Base-by-base conservation (phyloP, 257 asterid species). In the Solanum pinnatisectum region DNA sequence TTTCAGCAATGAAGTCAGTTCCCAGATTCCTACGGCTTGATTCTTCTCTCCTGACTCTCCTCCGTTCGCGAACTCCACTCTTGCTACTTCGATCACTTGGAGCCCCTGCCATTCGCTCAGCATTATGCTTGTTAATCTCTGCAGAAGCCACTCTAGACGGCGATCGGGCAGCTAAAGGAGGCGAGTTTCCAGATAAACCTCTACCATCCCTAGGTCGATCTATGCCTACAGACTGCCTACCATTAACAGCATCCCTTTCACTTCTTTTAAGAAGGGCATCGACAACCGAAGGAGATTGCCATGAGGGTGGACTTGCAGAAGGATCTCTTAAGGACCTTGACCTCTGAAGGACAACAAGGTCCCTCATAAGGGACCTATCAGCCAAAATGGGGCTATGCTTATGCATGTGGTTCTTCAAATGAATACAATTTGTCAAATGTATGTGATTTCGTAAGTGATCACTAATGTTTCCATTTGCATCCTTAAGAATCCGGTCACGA, bases 341-440 rank as follows among this genome's bases (percentile, higher is more conserved):
- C 83, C 94, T 93, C 90, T 94, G 98, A 87, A 97, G 98, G 88
- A 89, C 93, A 11, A 91, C 96, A 44, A 96, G 98, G 83, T 95
- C 98, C 94, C 98, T 94, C 95, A 93, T 94, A 56, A 97, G 95
- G 35, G 95, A 93, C 91, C 95, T 91, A 87, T 97, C 98, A 46
- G 92, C 90, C 90, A 95, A 84, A 20, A 95, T 94, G 11, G 99
- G 99, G 90, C 99, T 96, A 60, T 96, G 98, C 93, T 96, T 97
- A 88, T 95, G 98, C 95, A 96, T 97, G 87, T 95, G 98, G 92
- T 96, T 95, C 95, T 96, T 97, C 93, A 97, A 90, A 92, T 97
- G 99, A 93, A 97, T 96, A 93, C 99, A 97, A 86, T 97, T 97
- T 9, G 99, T 97, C 91, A 97, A 90, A 91, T 97, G 99, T 85